Percentiles rank a stretch among this genome's conserved stretches.
These are phyloP conservation scores for Pascua guehoae DNA, from an alignment of 1,284 basidiomycete species.

Conservation along the genomic window DNA sequence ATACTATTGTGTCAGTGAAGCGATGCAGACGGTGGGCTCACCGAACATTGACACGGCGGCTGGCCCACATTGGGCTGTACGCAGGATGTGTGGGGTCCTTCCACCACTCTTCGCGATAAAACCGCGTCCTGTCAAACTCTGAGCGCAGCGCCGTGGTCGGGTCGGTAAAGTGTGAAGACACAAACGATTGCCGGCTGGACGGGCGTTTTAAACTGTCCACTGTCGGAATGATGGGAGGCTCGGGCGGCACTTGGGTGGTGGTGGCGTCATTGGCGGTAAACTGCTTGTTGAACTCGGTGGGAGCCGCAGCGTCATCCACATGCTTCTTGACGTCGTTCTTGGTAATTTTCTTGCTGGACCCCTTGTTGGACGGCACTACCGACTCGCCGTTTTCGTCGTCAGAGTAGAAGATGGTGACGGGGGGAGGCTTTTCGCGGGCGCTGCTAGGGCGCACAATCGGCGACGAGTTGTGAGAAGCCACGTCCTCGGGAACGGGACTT, in stretches of 20 bases:
- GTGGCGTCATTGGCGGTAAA: background rate
- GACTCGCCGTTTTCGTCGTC: constrained; percentile 7
- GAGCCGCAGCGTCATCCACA: constrained; percentile 3
- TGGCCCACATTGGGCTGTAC: constrained; percentile 24
- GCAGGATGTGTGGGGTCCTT: constrained; percentile 28
- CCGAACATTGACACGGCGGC: constrained; percentile 25
- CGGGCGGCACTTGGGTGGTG: background rate
- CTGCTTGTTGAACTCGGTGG: background rate
- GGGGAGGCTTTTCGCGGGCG: background rate
- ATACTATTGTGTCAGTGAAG: constrained; percentile 16
- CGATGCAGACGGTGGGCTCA: constrained; percentile 10
- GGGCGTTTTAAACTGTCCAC: background rate
- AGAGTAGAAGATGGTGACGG: constrained; percentile 14
- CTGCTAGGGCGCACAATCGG: constrained; percentile 9
- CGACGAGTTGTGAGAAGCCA: background rate
- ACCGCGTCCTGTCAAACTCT: background rate
- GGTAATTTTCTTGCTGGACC: background rate
- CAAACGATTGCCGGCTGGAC: background rate
- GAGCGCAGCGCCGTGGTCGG: background rate
- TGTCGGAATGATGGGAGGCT: too few species aligned
- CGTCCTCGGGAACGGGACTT: background rate
- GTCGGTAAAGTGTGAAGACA: background rate
- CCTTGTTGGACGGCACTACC: constrained; percentile 9
- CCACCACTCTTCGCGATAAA: constrained; percentile 17
- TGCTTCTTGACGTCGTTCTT: constrained; percentile 14